phyloP scores from a whole-genome alignment of 129 eudicot genomes.

The Mikania micrantha region DNA sequence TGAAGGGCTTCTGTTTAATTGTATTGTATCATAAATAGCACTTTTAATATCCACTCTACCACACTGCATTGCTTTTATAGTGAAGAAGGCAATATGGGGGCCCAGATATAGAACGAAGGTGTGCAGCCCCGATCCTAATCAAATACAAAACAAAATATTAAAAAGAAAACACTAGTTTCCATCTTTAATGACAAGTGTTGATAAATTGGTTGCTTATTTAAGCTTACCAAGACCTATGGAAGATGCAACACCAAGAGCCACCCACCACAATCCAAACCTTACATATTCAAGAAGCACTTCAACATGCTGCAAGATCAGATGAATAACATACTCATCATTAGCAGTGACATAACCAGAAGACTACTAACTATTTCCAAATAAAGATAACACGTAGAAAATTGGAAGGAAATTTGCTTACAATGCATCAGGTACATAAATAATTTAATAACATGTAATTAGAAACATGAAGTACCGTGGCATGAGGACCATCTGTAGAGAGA shows the following conservation, averaged over 20 bases:
- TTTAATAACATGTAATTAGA: no score
- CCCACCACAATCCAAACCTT: conserved; percentile 92
- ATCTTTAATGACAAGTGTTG: background rate
- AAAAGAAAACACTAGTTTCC: background rate
- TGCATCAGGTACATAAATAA: no score
- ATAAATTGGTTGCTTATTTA: background rate
- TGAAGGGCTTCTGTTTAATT: conserved; percentile 66
- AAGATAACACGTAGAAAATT: background rate
- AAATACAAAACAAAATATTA: background rate
- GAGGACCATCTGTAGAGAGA: conserved; percentile 59
- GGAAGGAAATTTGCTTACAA: no score
- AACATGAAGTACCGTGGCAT: conserved; percentile 45
- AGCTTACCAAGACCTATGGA: conserved; percentile 97
- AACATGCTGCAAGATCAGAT: conserved; percentile 51
- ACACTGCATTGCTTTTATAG: conserved; percentile 87
- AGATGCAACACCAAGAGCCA: conserved; percentile 97
- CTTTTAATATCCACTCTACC: conserved; percentile 90
- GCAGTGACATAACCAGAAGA: background rate
- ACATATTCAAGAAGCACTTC: conserved; percentile 55
- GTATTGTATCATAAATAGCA: conserved; percentile 88
- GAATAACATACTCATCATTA: conserved; percentile 6
- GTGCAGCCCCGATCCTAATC: conserved; percentile 86
- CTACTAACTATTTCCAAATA: conserved; percentile 5
- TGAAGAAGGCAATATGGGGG: conserved; percentile 90
- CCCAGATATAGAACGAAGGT: conserved; percentile 94